A percentile compares a stretch with the other conserved stretches of the same genome.
Evolutionary conservation across 192 early-diverging fungal genomes (phyloP).

Genomic region (Cetraspora pellucida): DNA sequence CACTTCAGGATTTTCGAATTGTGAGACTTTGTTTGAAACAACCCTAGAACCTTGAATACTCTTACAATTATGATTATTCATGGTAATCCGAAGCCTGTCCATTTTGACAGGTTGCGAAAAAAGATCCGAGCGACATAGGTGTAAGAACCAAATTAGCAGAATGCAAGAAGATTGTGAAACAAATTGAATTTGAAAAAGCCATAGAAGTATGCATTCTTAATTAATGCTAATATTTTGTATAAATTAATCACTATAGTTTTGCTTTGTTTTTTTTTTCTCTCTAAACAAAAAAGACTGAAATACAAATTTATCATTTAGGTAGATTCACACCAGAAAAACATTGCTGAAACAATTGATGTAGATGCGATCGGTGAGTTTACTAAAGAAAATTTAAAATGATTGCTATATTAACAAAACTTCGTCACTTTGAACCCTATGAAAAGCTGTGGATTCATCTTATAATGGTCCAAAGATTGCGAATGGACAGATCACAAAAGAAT

Average conservation of each 20-base stretch:
- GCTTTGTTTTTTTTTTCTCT: background rate
- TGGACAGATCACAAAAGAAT: slow-evolving; percentile 74
- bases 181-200: slow-evolving; percentile 91
- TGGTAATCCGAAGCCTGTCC: slow-evolving; percentile 27
- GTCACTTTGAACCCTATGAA: background rate
- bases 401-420: too few relatives aligned
- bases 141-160: slow-evolving; percentile 79
- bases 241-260: background rate
- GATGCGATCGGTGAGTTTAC: slow-evolving; percentile 62
- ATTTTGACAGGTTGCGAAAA: slow-evolving; percentile 61
- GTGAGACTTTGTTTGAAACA: slow-evolving; percentile 38
- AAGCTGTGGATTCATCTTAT: slow-evolving; percentile 71
- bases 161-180: slow-evolving; percentile 88
- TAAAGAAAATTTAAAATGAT: background rate
- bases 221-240: background rate
- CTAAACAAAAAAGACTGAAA: background rate
- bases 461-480: slow-evolving; percentile 81
- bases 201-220: slow-evolving; percentile 64
- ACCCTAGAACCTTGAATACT: background rate
- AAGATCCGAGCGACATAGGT: slow-evolving; percentile 77
- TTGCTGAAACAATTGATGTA: slow-evolving; percentile 58
- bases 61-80: slow-evolving; percentile 14
- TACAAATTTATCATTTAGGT: slow-evolving; percentile 6
- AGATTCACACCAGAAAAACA: slow-evolving; percentile 42
- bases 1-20: slow-evolving; percentile 71